Base-by-base conservation (phyloP, 352 stramenopile species). In the Phytophthora lateralis region DNA sequence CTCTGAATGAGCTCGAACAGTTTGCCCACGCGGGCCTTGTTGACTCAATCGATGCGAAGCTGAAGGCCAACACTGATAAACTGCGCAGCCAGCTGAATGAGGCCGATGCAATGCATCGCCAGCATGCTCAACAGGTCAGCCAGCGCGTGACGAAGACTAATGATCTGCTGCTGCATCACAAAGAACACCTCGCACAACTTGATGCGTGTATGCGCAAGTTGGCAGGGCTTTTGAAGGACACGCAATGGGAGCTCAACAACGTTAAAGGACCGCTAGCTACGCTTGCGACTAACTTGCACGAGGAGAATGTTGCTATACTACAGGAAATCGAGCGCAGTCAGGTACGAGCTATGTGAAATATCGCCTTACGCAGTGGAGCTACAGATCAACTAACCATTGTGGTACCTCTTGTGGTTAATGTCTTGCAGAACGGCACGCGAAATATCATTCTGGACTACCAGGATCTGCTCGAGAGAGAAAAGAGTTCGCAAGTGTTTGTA, bases 361-460 rank as follows among this genome's bases (percentile, higher is more conserved):
- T 29, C 38, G 24, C 12, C 6, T 41, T 9, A 20, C 21, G 15
- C 2, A 48, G 21, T 24, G 21, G 21, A 24, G 21, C 21, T 24
- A 32, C 6, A 29, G 7, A 45, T 10, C 10, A 57, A 30, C 29
- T 58, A 26, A 45, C 9, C 10, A 26, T 8, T 4, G 26, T 30
- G 32, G 11, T 11, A 32, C 12, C 14, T 54, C 15, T 26, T 32
- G 9, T 53, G 39, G 18, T 18, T 45, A 41, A 14, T 47, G 11
- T 14, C 44, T 20, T 39, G 29, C 34, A 88, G 76, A 71, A 90
- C 43, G 77, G 86, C 11, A 85, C 83, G 5, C 69, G 83, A 1
- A 66, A 88, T 26, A 83, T 91, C 48, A 75, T 91, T 54, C 66
- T 91, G 18, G 78, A 89, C 52, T 90, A 93, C 47, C 75, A 82